These are phyloP conservation scores for Blastobotrys capitulatus DNA, from an alignment of 1,139 yeast species.

Conservation along the genomic window DNA sequence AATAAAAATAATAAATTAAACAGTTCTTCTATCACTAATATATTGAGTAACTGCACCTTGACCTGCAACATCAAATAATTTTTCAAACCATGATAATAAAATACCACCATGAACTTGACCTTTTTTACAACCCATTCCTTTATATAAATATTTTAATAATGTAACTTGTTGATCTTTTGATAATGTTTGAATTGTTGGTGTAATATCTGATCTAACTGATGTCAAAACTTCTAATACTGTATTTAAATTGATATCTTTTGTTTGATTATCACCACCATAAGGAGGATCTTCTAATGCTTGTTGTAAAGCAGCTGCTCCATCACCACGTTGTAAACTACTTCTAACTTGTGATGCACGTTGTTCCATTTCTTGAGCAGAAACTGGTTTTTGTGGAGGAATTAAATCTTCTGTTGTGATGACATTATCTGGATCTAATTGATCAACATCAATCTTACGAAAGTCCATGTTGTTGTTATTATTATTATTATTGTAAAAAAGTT, in stretches of 20 bases:
- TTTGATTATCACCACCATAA: conserved; percentile 61
- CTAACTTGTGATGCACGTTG: conserved; percentile 55
- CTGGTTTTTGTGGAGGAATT: conserved; percentile 45
- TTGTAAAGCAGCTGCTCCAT: conserved; percentile 59
- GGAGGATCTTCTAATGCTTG: conserved; percentile 71
- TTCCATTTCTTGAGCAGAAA: conserved; percentile 49
- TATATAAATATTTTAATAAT: conserved; percentile 78
- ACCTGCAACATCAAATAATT: conserved; percentile 77
- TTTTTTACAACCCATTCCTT: conserved; percentile 70
- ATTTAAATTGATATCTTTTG: conserved; percentile 46
- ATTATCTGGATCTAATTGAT: conserved; percentile 79
- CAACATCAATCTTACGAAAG: conserved; percentile 80
- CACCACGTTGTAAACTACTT: conserved; percentile 63
- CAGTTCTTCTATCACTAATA: conserved; percentile 79
- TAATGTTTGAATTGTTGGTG: conserved; percentile 54
- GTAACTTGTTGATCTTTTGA: conserved; percentile 65
- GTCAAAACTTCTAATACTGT: conserved; percentile 70
- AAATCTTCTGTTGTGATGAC: conserved; percentile 61
- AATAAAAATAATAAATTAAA: conserved; percentile 34
- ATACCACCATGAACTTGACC: conserved; percentile 75
- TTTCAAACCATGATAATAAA: conserved; percentile 87
- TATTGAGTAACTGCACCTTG: conserved; percentile 85
- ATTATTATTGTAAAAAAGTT: not conserved
- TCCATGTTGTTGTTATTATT: conserved; percentile 16
- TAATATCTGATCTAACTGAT: conserved; percentile 67